Percentiles rank a stretch among this genome's conserved stretches.
These are phyloP conservation scores for Hymenoscyphus repandus DNA, from an alignment of 2,329 filamentous ascomycete genomes.

Conservation along the genomic window DNA sequence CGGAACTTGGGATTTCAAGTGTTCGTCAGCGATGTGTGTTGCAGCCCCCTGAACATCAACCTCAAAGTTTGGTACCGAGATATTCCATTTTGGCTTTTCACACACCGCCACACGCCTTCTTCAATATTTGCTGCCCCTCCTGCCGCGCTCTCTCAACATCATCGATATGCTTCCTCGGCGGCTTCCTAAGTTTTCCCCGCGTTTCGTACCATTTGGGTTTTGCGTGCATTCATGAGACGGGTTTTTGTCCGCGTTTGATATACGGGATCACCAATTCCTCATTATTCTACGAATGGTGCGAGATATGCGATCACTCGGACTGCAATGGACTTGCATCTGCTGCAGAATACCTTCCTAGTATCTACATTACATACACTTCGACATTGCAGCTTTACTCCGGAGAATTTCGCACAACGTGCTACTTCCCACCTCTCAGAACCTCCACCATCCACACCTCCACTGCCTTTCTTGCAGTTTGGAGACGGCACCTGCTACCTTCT, in stretches of 20 bases:
- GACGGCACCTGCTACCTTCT: no score
- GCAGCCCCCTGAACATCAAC: neutral
- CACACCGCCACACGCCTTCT: neutral
- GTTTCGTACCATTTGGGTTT: neutral
- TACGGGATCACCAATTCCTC: no score
- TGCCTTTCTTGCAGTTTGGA: no score
- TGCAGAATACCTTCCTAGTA: no score
- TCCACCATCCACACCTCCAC: no score
- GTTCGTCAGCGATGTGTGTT: neutral
- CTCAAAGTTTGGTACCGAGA: neutral
- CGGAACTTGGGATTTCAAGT: neutral
- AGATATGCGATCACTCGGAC: no score
- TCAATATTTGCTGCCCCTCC: neutral
- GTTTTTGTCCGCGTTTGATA: neutral
- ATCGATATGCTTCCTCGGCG: neutral
- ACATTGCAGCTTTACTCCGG: no score
- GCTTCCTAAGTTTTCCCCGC: neutral
- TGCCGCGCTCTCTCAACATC: neutral
- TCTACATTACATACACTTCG: no score
- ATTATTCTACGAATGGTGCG: no score
- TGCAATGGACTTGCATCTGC: no score
- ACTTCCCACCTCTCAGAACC: no score
- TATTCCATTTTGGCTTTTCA: neutral
- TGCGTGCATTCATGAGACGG: neutral
- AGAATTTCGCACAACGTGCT: no score